A percentile compares a stretch with the other conserved stretches of the same genome.
phyloP scores from a whole-genome alignment of 176 grass and related monocot genomes.

The Oryza punctata region DNA sequence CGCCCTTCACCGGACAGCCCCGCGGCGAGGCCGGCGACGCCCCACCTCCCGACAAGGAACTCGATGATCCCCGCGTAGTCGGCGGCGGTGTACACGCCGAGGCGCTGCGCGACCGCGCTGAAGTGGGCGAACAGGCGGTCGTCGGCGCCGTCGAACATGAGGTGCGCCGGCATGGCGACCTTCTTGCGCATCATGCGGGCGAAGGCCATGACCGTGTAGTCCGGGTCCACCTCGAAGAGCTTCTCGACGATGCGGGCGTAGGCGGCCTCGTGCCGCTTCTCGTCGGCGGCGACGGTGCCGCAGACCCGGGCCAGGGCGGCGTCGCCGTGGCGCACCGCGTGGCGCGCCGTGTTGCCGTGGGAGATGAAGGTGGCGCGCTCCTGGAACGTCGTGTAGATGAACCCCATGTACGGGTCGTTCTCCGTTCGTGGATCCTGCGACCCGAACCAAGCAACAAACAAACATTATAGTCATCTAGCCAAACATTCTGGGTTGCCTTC shows the following conservation, averaged over 20 bases:
- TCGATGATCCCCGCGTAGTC: constrained; percentile 50
- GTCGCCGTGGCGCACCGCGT: background rate
- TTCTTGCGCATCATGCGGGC: constrained; percentile 44
- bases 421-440: constrained; percentile 40
- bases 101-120: constrained; percentile 34
- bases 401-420: constrained; percentile 38
- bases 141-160: constrained; percentile 37
- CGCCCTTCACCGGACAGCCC: constrained; percentile 42
- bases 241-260: constrained; percentile 36
- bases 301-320: constrained; percentile 27
- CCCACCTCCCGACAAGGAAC: constrained; percentile 37
- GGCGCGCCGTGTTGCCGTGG: constrained; percentile 42
- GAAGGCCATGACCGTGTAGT: constrained; percentile 33
- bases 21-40: background rate
- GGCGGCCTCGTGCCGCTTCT: constrained; percentile 44
- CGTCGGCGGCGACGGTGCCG: constrained; percentile 46
- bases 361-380: constrained; percentile 50
- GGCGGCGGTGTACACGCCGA: constrained; percentile 35
- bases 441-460: background rate
- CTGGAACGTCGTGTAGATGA: constrained; percentile 55
- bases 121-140: constrained; percentile 26
- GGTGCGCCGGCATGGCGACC: constrained; percentile 46
- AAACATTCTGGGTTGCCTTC: background rate
- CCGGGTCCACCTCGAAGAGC: constrained; percentile 48
- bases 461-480: too few relatives aligned